Conservation (phyloP, 768 basidiomycete genomes). For the Trametes meyenii region DNA sequence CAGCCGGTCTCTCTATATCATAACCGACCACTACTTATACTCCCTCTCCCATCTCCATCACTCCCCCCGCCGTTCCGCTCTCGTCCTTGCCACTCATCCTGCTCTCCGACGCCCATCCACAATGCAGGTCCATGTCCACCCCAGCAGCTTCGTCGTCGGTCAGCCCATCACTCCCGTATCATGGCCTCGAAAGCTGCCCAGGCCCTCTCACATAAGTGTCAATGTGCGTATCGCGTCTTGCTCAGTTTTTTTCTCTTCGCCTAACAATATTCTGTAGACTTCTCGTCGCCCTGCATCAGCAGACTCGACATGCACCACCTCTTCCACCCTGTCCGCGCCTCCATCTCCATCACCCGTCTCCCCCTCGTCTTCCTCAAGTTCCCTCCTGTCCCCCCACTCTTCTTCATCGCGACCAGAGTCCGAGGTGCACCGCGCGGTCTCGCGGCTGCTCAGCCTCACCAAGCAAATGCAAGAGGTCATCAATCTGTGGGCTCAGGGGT, state of each 20-base stretch:
- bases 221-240: slow-evolving; percentile 9
- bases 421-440: slow-evolving; percentile 65
- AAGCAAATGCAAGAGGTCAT: slow-evolving; percentile 78
- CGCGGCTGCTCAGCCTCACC: slow-evolving; percentile 76
- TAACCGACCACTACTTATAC: slow-evolving; percentile 15
- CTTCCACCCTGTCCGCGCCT: slow-evolving; percentile 19
- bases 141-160: slow-evolving; percentile 23
- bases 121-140: slow-evolving; percentile 22
- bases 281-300: slow-evolving; percentile 21
- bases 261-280: slow-evolving; percentile 1
- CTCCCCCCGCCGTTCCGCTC: background rate
- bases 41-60: background rate
- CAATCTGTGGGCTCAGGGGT: slow-evolving; percentile 63
- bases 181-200: slow-evolving; percentile 24
- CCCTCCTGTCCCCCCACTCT: slow-evolving; percentile 13
- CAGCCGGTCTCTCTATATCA: slow-evolving; percentile 11
- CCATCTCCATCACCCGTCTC: slow-evolving; percentile 11
- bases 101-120: background rate
- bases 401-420: slow-evolving; percentile 13
- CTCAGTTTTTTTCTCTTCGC: no score
- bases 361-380: slow-evolving; percentile 19
- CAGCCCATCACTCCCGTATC: slow-evolving; percentile 23
- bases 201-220: slow-evolving; percentile 17
- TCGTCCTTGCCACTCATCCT: background rate
- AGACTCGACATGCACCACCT: slow-evolving; percentile 23